Evolutionary conservation across 164 flowering plant genomes (phyloP), one percentile per base, ranked within the genome.

Genomic region (Nelumbo lutea): DNA sequence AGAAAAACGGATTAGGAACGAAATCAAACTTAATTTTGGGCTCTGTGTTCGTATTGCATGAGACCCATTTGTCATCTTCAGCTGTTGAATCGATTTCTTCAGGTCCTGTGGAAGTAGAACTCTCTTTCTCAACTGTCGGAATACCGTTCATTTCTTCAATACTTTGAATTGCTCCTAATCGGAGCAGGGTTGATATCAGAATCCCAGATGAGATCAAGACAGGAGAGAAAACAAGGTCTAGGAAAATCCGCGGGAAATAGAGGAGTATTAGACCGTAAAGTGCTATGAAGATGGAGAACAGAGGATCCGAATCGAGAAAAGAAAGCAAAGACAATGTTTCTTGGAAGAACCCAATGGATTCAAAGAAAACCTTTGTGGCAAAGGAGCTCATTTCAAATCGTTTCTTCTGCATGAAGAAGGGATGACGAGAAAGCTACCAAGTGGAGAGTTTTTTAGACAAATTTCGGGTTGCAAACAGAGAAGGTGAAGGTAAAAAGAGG

Each of bases 241-340:
- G 63, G 69, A 81, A 79, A 68, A 70, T 15, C 11, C 48, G 73
- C 1, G 96, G 97, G 70, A 81, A 74, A 56, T 87, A 92, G 70
- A 92, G 86, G 68, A 88, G 81, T 56, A 84, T 69, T 1, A 92
- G 62, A 67, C 69, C 68, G 83, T 77, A 86, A n/a, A 86, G 71
- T 27, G 92, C 75, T 76, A 87, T 51, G 44, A 86, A 14, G 65
- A 70, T 69, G 0, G 96, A 87, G 69, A 92, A 83, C 56, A 91
- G 83, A 70, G 94, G 90, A 59, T 77, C 45, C 1, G 81, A 72
- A 43, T 76, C 52, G 2, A 77, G 56, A 27, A 75, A 80, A 0
- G 81, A 72, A 3, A 69, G 9, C 14, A 40, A 73, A 2, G 73
- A 42, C 45, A 58, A 9, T 6, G 68, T 9, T 58, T 59, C 58